Evolutionary conservation across 2,329 filamentous ascomycete genomes (phyloP).

Genomic region (Seiridium cupressi): DNA sequence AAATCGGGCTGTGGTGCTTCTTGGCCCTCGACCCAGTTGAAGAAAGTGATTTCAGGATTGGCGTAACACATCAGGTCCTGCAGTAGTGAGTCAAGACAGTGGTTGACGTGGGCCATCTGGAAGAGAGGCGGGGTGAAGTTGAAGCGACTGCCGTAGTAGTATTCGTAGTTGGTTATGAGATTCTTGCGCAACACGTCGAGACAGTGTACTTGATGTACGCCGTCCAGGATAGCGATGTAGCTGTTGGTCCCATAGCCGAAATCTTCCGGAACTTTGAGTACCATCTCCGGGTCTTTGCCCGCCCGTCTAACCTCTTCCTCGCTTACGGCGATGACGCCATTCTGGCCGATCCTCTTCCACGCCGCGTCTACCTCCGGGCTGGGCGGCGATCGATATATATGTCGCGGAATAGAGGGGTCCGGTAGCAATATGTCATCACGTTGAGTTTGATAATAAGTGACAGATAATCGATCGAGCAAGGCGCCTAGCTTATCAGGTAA

Average conservation of each 20-base stretch:
- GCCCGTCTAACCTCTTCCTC: neutral
- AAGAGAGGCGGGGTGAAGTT: neutral
- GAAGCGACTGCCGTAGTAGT: slow-evolving; percentile 9
- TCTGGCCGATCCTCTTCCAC: neutral
- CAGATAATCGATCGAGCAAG: too few species aligned
- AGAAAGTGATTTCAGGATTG: slow-evolving; percentile 9
- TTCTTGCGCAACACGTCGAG: slow-evolving; percentile 9
- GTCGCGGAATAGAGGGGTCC: too few species aligned
- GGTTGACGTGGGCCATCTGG: slow-evolving; percentile 7
- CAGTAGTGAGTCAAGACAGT: slow-evolving; percentile 8
- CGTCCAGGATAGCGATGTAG: neutral
- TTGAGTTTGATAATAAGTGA: too few species aligned
- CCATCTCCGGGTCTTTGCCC: neutral
- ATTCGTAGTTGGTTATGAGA: slow-evolving; percentile 11
- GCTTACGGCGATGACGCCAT: neutral
- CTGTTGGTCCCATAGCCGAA: neutral
- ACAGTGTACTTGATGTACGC: slow-evolving; percentile 13
- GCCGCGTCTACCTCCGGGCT: neutral
- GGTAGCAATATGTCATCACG: too few species aligned
- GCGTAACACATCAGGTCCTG: slow-evolving; percentile 12
- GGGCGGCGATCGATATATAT: neutral
- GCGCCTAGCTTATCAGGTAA: too few species aligned
- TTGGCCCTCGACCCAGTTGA: slow-evolving; percentile 3
- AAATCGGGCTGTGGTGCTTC: neutral
- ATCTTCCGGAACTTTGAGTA: neutral